phyloP scores from a whole-genome alignment of 2,329 filamentous ascomycete genomes.

The Fusarium xylarioides region DNA sequence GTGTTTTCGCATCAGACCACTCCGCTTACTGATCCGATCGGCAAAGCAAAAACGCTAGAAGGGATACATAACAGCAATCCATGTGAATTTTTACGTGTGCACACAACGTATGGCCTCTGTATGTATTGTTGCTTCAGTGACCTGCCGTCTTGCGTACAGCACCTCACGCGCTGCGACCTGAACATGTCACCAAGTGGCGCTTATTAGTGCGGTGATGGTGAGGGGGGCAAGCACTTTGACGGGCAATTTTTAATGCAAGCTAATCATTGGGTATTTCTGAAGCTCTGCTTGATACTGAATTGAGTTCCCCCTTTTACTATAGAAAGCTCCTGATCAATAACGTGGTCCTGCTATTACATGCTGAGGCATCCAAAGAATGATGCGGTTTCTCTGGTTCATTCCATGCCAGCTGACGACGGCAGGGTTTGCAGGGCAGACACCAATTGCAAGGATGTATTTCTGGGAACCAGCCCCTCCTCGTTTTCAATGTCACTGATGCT shows the following conservation, averaged over 20 bases:
- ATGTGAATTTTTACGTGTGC: not conserved
- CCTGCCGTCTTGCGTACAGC: not conserved
- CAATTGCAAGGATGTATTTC: not conserved
- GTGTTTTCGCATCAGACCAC: constrained; percentile 3
- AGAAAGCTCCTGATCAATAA: not conserved
- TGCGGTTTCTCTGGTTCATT: not conserved
- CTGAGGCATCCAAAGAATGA: not conserved
- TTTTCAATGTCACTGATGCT: not conserved
- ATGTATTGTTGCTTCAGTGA: not conserved
- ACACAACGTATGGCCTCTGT: not conserved
- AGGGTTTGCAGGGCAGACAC: not conserved
- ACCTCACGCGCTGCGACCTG: not conserved
- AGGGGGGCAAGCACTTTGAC: not conserved
- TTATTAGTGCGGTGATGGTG: constrained; percentile 1
- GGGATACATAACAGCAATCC: not conserved
- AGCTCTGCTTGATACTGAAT: not conserved
- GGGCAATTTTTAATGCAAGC: not conserved
- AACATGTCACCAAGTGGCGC: not conserved
- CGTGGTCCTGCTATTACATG: not conserved
- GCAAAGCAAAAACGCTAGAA: not conserved
- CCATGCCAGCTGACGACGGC: constrained; percentile 12
- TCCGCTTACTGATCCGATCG: not conserved
- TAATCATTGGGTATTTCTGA: not conserved
- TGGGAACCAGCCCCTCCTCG: not conserved
- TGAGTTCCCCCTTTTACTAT: not conserved